A percentile compares a stretch with the other conserved stretches of the same genome.
These are phyloP conservation scores for Croton setiger DNA, from an alignment of 441 rosid genomes.

Conservation along the genomic window DNA sequence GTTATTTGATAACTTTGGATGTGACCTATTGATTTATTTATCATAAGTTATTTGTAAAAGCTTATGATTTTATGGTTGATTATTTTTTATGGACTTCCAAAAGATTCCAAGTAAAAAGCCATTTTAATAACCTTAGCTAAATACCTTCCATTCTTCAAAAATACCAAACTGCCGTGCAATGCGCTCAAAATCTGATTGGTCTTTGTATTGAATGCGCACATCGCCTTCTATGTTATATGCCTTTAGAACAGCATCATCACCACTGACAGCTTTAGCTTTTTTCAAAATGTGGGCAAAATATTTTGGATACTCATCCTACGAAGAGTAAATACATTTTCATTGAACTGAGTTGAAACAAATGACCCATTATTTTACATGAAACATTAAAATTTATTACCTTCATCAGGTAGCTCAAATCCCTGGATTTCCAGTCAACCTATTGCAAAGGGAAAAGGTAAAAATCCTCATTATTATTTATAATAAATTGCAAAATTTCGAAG, in stretches of 20 bases:
- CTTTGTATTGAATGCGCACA: constrained; percentile 63
- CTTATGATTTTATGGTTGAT: too few species aligned
- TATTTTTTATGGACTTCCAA: too few species aligned
- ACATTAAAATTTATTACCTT: constrained; percentile 49
- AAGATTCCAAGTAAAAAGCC: too few species aligned
- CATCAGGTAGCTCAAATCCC: constrained; percentile 79
- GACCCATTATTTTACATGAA: constrained; percentile 10
- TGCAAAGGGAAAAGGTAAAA: constrained; percentile 21
- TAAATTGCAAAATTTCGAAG: constrained; percentile 16
- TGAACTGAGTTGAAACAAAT: background rate
- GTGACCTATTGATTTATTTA: too few species aligned
- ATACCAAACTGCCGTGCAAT: constrained; percentile 85
- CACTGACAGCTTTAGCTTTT: constrained; percentile 63
- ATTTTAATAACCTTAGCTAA: background rate
- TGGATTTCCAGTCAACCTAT: constrained; percentile 90
- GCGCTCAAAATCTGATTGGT: constrained; percentile 68
- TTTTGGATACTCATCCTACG: constrained; percentile 61
- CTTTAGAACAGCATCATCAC: constrained; percentile 63
- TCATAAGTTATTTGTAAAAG: too few species aligned
- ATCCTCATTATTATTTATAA: constrained; percentile 7
- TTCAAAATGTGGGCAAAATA: constrained; percentile 59
- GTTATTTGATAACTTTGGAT: too few species aligned
- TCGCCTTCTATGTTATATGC: constrained; percentile 61
- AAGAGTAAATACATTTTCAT: constrained; percentile 26
- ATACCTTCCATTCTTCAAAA: constrained; percentile 97